These are phyloP conservation scores for Aciculosporium take DNA, from an alignment of 2,329 filamentous ascomycete genomes.

Conservation along the genomic window DNA sequence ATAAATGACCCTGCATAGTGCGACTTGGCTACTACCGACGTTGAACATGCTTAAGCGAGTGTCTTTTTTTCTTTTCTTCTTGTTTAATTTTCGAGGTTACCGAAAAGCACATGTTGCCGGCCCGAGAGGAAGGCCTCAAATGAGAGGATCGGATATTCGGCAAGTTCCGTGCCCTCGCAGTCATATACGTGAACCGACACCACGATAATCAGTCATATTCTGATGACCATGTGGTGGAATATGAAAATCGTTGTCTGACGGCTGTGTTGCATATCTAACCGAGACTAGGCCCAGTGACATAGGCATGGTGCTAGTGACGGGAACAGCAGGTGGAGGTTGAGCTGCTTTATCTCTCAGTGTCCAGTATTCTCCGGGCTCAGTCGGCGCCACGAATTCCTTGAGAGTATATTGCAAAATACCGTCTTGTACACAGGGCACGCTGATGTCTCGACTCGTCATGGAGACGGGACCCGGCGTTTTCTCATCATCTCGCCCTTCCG, in stretches of 20 bases:
- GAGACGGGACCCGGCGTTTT: conserved; percentile 14
- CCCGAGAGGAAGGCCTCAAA: background rate
- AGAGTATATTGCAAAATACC: conserved; percentile 33
- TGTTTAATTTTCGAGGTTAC: background rate
- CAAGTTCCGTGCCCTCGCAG: conserved; percentile 1
- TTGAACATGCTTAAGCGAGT: too few relatives aligned
- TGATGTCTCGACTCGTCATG: conserved; percentile 25
- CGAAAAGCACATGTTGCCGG: background rate
- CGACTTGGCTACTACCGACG: too few relatives aligned
- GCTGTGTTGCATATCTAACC: conserved; percentile 1
- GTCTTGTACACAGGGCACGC: conserved; percentile 29
- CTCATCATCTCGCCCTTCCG: conserved; percentile 34
- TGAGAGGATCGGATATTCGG: conserved; percentile 1
- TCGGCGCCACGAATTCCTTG: conserved; percentile 29
- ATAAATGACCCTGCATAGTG: too few relatives aligned
- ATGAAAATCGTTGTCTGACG: background rate
- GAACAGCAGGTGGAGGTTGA: conserved; percentile 6
- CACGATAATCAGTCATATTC: conserved; percentile 1
- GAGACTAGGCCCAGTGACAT: conserved; percentile 1
- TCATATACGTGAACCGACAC: background rate
- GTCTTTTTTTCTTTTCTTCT: too few relatives aligned
- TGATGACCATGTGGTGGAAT: background rate
- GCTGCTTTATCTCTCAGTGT: conserved; percentile 15
- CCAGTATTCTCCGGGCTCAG: conserved; percentile 24
- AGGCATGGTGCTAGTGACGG: conserved; percentile 6